These are phyloP conservation scores for Pythium sp. DNA, from an alignment of 352 stramenopile species.

Conservation along the genomic window DNA sequence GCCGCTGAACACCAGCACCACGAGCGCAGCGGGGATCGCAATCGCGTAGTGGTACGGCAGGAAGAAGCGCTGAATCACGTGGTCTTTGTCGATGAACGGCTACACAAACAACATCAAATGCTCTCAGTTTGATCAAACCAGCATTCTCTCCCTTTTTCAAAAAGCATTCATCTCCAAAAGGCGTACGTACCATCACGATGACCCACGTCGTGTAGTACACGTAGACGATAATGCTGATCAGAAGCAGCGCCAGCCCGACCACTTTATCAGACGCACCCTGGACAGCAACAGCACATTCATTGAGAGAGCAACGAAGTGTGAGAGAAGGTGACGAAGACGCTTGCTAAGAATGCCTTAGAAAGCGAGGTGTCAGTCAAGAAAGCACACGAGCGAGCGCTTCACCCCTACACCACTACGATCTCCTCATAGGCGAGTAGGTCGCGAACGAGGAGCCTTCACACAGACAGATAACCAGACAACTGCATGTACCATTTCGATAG, in stretches of 20 bases:
- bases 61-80: constrained; percentile 82
- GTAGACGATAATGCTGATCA: constrained; percentile 80
- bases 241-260: constrained; percentile 72
- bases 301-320: not conserved
- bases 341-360: not conserved
- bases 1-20: constrained; percentile 84
- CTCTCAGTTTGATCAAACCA: not conserved
- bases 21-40: constrained; percentile 77
- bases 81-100: constrained; percentile 85
- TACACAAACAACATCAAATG: constrained; percentile 21
- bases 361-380: not conserved
- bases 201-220: constrained; percentile 93
- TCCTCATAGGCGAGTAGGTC: not conserved
- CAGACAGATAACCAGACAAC: not conserved
- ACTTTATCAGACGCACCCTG: constrained; percentile 75
- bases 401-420: not conserved
- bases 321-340: not conserved
- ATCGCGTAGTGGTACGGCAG: constrained; percentile 89
- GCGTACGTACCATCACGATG: constrained; percentile 72
- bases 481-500: not conserved
- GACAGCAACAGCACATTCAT: not conserved
- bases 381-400: not conserved
- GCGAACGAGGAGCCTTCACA: not conserved
- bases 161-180: not conserved
- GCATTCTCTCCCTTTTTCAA: not conserved